Percentiles rank a stretch among this genome's conserved stretches.
Evolutionary conservation across 257 asterid genomes (phyloP).

Genomic region (Solanum bulbocastanum): DNA sequence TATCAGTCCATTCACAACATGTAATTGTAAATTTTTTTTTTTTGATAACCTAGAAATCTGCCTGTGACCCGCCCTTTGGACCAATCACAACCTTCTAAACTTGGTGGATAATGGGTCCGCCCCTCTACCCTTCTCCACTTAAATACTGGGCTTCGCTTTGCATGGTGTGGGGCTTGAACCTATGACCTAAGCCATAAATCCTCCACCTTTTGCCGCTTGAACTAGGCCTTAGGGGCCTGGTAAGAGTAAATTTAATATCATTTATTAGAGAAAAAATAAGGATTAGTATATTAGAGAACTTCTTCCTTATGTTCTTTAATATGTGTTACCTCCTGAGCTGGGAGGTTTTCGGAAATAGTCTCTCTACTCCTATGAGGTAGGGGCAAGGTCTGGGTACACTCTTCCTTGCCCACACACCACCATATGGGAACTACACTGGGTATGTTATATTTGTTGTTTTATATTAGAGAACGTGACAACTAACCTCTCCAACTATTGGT

Average conservation of each 20-base stretch:
- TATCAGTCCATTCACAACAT: too few relatives aligned
- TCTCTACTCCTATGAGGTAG: too few relatives aligned
- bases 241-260: background rate
- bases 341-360: background rate
- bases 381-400: too few relatives aligned
- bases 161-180: background rate
- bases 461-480: background rate
- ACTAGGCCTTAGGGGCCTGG: background rate
- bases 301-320: background rate
- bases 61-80: too few relatives aligned
- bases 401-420: background rate
- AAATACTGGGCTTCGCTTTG: too few relatives aligned
- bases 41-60: too few relatives aligned
- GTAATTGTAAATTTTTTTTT: too few relatives aligned
- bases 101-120: too few relatives aligned
- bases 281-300: background rate
- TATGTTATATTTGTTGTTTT: background rate
- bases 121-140: too few relatives aligned
- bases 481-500: background rate
- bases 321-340: background rate
- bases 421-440: background rate
- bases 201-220: background rate
- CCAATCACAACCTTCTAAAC: too few relatives aligned
- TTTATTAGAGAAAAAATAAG: background rate
- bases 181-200: too few relatives aligned